Evolutionary conservation across 2,329 filamentous ascomycete species (phyloP).

Genomic region (Falciphora oryzae): DNA sequence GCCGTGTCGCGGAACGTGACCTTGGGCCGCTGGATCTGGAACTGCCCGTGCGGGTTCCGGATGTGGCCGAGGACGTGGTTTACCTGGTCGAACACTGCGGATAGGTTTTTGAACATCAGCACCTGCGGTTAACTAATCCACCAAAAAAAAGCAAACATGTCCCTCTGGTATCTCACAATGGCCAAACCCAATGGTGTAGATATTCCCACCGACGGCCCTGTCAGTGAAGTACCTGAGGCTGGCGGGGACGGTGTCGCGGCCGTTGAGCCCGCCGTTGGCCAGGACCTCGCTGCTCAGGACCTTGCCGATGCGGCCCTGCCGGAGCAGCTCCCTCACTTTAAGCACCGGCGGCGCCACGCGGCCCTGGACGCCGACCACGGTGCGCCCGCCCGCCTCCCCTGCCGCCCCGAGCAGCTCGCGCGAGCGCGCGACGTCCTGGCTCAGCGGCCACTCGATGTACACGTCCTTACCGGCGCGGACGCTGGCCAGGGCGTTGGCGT

Average conservation of each 20-base stretch:
- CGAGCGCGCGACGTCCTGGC: conserved; percentile 34
- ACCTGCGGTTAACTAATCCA: conserved; percentile 19
- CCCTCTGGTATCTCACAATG: conserved; percentile 30
- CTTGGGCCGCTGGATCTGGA: conserved; percentile 39
- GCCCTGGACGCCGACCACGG: conserved; percentile 47
- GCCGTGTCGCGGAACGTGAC: conserved; percentile 26
- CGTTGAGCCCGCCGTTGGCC: conserved; percentile 30
- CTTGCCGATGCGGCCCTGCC: conserved; percentile 40
- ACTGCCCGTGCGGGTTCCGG: conserved; percentile 28
- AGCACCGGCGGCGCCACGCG: conserved; percentile 36
- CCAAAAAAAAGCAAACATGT: conserved; percentile 13
- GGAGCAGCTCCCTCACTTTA: conserved; percentile 39
- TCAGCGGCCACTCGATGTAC: conserved; percentile 55
- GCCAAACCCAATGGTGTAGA: conserved; percentile 34
- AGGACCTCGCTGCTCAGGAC: conserved; percentile 44
- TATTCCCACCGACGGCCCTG: conserved; percentile 39
- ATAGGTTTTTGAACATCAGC: conserved; percentile 16
- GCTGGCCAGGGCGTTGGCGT: conserved; percentile 36
- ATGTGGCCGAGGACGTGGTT: conserved; percentile 42
- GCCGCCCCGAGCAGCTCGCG: conserved; percentile 35
- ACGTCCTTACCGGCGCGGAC: conserved; percentile 46
- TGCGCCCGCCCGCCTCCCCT: conserved; percentile 26
- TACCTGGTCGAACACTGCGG: conserved; percentile 38
- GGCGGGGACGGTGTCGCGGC: conserved; percentile 25
- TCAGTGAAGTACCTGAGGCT: conserved; percentile 43